A percentile compares a stretch with the other conserved stretches of the same genome.
These are phyloP conservation scores for Tricholoma bakamatsutake DNA, from an alignment of 768 basidiomycete genomes.

Conservation along the genomic window DNA sequence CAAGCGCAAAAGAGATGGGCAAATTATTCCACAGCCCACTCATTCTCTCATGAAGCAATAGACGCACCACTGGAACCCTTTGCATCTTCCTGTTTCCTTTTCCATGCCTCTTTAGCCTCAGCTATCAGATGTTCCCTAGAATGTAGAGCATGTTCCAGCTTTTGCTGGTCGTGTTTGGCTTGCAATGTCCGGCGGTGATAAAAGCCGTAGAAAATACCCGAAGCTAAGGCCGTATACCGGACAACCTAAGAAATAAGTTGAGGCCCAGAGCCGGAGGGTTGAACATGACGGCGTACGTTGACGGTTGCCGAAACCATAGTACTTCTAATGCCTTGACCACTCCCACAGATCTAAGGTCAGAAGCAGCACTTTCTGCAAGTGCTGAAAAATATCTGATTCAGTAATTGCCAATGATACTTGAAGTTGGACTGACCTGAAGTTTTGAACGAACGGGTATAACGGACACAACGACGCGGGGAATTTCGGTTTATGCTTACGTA, in stretches of 20 bases:
- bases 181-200: conserved; percentile 89
- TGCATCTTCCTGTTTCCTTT: conserved; percentile 58
- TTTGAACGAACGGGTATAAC: conserved; percentile 25
- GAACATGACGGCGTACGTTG: conserved; percentile 47
- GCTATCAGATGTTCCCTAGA: conserved; percentile 71
- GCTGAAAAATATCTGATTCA: not conserved
- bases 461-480: conserved; percentile 30
- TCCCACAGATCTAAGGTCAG: conserved; percentile 23
- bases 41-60: conserved; percentile 6
- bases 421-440: conserved; percentile 26
- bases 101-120: conserved; percentile 89
- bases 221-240: conserved; percentile 86
- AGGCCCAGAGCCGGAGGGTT: not conserved
- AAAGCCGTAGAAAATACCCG: conserved; percentile 88
- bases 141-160: conserved; percentile 67
- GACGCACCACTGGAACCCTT: conserved; percentile 54
- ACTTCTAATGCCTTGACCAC: conserved; percentile 23
- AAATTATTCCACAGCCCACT: not conserved
- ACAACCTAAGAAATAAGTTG: conserved; percentile 57
- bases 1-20: not conserved
- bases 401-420: not conserved
- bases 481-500: conserved; percentile 40
- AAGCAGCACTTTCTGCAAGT: conserved; percentile 14
- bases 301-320: conserved; percentile 70
- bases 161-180: conserved; percentile 69